Base-by-base conservation (phyloP, 257 asterid genomes). In the Capsicum rhomboideum region DNA sequence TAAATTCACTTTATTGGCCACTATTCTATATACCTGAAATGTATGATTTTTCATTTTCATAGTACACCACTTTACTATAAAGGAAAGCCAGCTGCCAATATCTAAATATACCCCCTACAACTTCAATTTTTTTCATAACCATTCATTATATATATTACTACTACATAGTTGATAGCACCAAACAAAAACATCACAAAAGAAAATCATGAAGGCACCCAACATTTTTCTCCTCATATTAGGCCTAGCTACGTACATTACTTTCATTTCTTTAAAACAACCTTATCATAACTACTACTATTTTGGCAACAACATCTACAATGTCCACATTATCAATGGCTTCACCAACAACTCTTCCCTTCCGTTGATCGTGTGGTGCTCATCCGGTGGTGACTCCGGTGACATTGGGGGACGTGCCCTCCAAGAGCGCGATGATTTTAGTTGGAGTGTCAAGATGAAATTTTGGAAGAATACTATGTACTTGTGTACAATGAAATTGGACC, bases 401-500 rank as follows among this genome's bases (percentile, higher is more conserved):
- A 84, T 84, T 10, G 87, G 87, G 13, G 87, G 87, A 0, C 84
- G 54, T 8, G 87, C 84, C 8, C 87, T 84, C 6, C 87, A 84
- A 80, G 87, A 84, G 9, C 81, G 71, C 4, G 87, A 84, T 29
- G 82, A 84, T 18, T 84, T 79, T 54, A 80, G 87, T 50, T 84
- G 87, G 84, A 84, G 74, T 68, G 87, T 84, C 1, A 58, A 80
- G 23, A 67, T 53, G 0, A 80, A 53, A 1, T 79, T 84, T 26
- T 84, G 83, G 87, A 79, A 56, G 14, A 84, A 71, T 7, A 42
- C 12, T 20, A 13, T 31, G 31, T 84, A 64, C 40, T 28, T 20
- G n/a, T 84, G 87, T 52, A 79, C 84, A 13, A 42, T 84, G 84
- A 84, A 84, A 44, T 80, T 82, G 72, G 87, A 84, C 16, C 84